phyloP scores from a whole-genome alignment of 352 stramenopile species.

The Phytophthora foliorum region DNA sequence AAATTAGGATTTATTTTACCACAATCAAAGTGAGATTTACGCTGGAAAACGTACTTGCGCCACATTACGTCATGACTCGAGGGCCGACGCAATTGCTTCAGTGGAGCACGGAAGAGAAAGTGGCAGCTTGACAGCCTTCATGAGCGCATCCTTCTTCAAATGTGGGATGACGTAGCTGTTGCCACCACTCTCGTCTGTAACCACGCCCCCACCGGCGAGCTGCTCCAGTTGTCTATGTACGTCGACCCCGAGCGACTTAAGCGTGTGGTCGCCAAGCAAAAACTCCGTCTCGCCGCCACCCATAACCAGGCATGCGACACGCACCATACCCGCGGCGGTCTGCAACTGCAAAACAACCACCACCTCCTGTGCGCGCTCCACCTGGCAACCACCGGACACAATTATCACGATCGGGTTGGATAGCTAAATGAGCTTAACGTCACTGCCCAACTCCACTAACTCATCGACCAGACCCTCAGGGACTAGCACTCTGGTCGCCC shows the following conservation, averaged over 20 bases:
- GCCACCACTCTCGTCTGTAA: neutral
- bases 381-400: conserved; percentile 4
- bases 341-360: conserved; percentile 15
- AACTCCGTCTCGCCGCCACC: conserved; percentile 4
- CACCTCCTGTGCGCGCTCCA: conserved; percentile 2
- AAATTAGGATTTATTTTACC: no score
- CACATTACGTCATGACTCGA: no score
- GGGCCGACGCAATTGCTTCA: no score
- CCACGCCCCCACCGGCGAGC: neutral
- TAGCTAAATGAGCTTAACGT: neutral
- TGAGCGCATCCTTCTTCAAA: no score
- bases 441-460: conserved; percentile 1
- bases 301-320: conserved; percentile 18
- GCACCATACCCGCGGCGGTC: conserved; percentile 5
- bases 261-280: neutral
- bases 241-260: conserved; percentile 10
- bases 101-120: no score
- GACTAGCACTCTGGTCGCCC: no score
- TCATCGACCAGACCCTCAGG: conserved; percentile 3
- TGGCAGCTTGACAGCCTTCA: no score
- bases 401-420: neutral
- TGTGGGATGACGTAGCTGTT: neutral
- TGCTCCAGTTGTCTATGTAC: conserved; percentile 1
- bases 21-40: no score
- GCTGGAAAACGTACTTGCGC: no score